Percentiles rank a stretch among this genome's conserved stretches.
Conservation (phyloP, 257 asterid genomes). For the Mentha longifolia region DNA sequence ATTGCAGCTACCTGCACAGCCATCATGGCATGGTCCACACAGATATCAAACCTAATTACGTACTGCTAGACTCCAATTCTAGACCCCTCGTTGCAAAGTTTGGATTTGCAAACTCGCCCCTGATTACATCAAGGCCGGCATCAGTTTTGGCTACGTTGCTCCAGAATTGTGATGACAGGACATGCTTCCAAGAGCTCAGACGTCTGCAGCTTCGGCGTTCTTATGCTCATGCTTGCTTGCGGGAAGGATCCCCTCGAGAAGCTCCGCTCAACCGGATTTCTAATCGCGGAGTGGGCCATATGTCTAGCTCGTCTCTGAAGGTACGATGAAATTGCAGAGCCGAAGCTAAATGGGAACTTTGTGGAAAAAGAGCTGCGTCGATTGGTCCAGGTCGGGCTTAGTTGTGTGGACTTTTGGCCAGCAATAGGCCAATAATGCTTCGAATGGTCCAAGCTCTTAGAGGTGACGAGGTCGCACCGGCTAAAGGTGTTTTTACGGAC, state of each 20-base stretch:
- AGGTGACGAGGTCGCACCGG: conserved; percentile 51
- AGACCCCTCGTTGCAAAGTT: conserved; percentile 84
- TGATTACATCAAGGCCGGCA: conserved; percentile 79
- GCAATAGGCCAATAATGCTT: conserved; percentile 68
- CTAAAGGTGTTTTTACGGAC: neutral
- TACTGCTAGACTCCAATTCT: conserved; percentile 69
- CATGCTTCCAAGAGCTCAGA: conserved; percentile 85
- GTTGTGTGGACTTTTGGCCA: conserved; percentile 57
- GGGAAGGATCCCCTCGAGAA: conserved; percentile 86
- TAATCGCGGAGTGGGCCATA: conserved; percentile 77
- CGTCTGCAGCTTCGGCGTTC: conserved; percentile 86
- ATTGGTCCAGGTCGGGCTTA: conserved; percentile 60
- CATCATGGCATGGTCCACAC: conserved; percentile 78
- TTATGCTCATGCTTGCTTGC: conserved; percentile 82
- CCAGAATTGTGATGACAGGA: conserved; percentile 85
- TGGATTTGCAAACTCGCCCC: conserved; percentile 80
- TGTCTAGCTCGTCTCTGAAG: conserved; percentile 62
- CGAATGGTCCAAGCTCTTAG: conserved; percentile 68
- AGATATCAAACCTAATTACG: too few species aligned
- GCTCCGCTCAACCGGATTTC: conserved; percentile 45
- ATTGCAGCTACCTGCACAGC: conserved; percentile 67
- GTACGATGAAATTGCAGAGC: conserved; percentile 64
- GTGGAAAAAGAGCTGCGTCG: conserved; percentile 75
- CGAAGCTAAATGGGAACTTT: conserved; percentile 57
- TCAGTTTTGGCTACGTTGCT: conserved; percentile 72